phyloP scores from a whole-genome alignment of 2,329 filamentous ascomycete genomes.

The Colletotrichum lentis region DNA sequence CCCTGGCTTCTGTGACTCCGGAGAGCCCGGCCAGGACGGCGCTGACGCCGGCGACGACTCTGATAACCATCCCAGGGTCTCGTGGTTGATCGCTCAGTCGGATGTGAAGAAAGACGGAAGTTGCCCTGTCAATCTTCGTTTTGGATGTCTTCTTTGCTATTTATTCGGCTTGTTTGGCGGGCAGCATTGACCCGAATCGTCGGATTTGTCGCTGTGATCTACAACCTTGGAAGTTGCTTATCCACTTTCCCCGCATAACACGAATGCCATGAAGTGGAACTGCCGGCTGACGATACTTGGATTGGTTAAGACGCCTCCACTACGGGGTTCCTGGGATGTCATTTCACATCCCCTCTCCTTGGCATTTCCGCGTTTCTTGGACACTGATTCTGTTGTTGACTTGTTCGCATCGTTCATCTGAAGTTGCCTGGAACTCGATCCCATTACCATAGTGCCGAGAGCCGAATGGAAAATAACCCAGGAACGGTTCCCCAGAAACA shows the following conservation, averaged over 20 bases:
- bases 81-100: neutral
- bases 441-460: too few species aligned
- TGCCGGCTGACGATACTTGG: slow-evolving; percentile 22
- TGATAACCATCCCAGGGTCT: slow-evolving; percentile 8
- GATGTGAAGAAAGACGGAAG: neutral
- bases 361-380: too few species aligned
- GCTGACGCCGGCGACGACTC: slow-evolving; percentile 2
- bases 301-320: slow-evolving; percentile 21
- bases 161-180: slow-evolving; percentile 7
- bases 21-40: neutral
- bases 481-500: too few species aligned
- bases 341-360: too few species aligned
- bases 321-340: neutral
- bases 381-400: too few species aligned
- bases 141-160: neutral
- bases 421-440: too few species aligned
- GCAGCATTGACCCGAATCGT: slow-evolving; percentile 20
- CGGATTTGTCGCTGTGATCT: slow-evolving; percentile 24
- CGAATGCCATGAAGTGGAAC: slow-evolving; percentile 9
- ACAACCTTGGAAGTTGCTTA: slow-evolving; percentile 22
- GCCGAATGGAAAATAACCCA: too few species aligned
- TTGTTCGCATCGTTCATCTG: too few species aligned
- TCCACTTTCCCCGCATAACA: slow-evolving; percentile 30
- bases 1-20: slow-evolving; percentile 7
- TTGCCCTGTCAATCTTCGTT: neutral